These are phyloP conservation scores for Sporopachydermia lactativora DNA, from an alignment of 805 yeast genomes.

Conservation along the genomic window DNA sequence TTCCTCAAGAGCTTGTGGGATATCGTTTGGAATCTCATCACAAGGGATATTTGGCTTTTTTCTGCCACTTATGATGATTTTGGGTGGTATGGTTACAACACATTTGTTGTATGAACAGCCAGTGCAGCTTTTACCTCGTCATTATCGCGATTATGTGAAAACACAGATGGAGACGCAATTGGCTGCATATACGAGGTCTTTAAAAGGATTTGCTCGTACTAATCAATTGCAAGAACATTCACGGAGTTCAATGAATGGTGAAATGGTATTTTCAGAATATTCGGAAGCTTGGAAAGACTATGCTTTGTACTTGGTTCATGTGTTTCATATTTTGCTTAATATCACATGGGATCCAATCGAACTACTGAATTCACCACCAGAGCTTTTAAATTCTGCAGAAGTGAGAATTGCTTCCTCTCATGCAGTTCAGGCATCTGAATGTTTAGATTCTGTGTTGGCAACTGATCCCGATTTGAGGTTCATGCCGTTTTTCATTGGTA, in stretches of 20 bases:
- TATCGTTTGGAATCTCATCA: constrained; percentile 15
- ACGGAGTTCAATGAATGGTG: constrained; percentile 1
- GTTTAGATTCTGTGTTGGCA: constrained; percentile 14
- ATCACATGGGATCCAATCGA: constrained; percentile 19
- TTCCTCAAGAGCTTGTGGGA: constrained; percentile 14
- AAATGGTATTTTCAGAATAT: constrained; percentile 2
- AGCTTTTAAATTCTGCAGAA: constrained; percentile 12
- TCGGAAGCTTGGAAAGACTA: constrained; percentile 13
- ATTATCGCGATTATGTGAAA: constrained; percentile 1
- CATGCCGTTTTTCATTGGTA: constrained; percentile 19
- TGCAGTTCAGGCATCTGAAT: constrained; percentile 15
- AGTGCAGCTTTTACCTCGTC: constrained; percentile 4
- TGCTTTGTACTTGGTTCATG: constrained; percentile 13
- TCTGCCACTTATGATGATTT: constrained; percentile 20
- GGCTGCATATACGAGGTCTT: neutral
- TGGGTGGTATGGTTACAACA: constrained; percentile 18
- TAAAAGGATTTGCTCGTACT: neutral
- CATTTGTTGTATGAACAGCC: constrained; percentile 15
- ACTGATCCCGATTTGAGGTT: constrained; percentile 15
- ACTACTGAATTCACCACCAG: constrained; percentile 12
- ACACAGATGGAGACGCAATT: constrained; percentile 1
- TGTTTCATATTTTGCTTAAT: constrained; percentile 14
- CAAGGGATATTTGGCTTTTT: constrained; percentile 26
- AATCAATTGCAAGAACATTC: constrained; percentile 1
- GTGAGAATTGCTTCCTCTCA: constrained; percentile 13